Conservation (phyloP, 805 yeast genomes). For the Candida ulmi region DNA sequence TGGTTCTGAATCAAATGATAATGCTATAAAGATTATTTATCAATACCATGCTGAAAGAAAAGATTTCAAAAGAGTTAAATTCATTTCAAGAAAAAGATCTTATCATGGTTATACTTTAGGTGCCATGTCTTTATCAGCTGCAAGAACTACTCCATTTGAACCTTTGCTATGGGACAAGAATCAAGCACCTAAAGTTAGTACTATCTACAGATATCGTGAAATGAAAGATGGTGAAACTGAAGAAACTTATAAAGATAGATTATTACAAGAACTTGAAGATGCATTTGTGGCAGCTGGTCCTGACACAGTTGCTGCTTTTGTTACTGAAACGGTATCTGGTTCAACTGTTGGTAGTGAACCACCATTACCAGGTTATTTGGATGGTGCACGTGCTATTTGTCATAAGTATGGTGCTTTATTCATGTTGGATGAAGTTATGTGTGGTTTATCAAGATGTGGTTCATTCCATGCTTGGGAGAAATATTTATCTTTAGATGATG, state of each 20-base stretch:
- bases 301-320: conserved; percentile 36
- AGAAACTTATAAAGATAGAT: conserved; percentile 33
- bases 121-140: conserved; percentile 37
- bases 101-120: conserved; percentile 48
- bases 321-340: conserved; percentile 42
- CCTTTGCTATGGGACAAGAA: background rate
- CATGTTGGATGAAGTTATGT: conserved; percentile 50
- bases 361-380: conserved; percentile 42
- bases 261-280: conserved; percentile 36
- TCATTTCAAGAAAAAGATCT: conserved; percentile 37
- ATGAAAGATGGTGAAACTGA: conserved; percentile 27
- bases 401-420: conserved; percentile 46
- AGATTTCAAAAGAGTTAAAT: conserved; percentile 35
- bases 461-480: conserved; percentile 41
- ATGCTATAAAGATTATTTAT: conserved; percentile 52
- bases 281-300: conserved; percentile 37
- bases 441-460: conserved; percentile 50
- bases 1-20: conserved; percentile 67
- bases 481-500: conserved; percentile 20
- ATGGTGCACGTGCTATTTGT: conserved; percentile 39
- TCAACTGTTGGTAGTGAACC: conserved; percentile 39
- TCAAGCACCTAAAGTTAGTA: background rate
- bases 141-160: conserved; percentile 5
- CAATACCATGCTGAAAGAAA: conserved; percentile 40
- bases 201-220: conserved; percentile 25